phyloP scores from a whole-genome alignment of 306 rosid species.

The Cucurbita moschata region DNA sequence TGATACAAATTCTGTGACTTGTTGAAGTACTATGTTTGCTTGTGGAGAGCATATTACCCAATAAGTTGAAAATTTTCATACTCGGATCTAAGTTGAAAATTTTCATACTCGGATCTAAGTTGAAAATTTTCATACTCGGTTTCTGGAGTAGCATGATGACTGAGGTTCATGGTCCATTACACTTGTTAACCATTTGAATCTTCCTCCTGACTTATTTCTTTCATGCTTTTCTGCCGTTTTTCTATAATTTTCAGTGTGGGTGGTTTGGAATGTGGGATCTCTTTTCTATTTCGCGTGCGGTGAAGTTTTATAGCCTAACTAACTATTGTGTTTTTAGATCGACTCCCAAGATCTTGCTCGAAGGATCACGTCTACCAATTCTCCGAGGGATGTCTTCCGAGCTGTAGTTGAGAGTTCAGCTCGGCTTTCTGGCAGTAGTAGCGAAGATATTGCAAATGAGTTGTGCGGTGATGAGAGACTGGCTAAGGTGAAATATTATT shows the following conservation, averaged over 20 bases:
- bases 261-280: not conserved
- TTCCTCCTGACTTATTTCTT: not conserved
- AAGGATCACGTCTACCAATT: conserved; percentile 40
- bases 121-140: too few relatives aligned
- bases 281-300: not conserved
- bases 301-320: not conserved
- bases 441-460: conserved; percentile 51
- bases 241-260: not conserved
- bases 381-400: conserved; percentile 48
- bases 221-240: not conserved
- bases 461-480: conserved; percentile 63
- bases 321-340: conserved; percentile 22
- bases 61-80: not conserved
- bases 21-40: not conserved
- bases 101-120: too few relatives aligned
- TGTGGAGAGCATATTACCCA: not conserved
- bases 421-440: conserved; percentile 36
- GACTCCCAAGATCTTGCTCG: conserved; percentile 45
- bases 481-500: conserved; percentile 29
- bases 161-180: too few relatives aligned
- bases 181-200: too few relatives aligned
- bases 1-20: not conserved
- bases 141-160: too few relatives aligned
- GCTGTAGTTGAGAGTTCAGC: conserved; percentile 61
- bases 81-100: too few relatives aligned